Conservation (phyloP, 495 filamentous ascomycete genomes). For the Cladorrhinum samala region DNA sequence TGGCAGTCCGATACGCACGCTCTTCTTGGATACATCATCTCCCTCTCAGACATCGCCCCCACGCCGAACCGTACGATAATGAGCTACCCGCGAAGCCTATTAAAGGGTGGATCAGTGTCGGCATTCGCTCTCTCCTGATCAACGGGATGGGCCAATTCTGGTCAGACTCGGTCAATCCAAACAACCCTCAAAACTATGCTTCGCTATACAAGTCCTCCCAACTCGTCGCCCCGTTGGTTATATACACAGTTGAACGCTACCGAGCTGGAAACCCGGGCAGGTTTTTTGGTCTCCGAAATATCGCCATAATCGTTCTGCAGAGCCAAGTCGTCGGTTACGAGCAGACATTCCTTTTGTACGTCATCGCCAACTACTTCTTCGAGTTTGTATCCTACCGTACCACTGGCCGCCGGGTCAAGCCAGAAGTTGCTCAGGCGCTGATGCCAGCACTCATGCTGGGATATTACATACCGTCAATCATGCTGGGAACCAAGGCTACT, state of each 20-base stretch:
- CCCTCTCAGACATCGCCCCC: background rate
- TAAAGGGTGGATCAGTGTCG: background rate
- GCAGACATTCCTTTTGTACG: no score
- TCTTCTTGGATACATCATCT: constrained; percentile 2
- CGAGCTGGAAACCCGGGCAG: background rate
- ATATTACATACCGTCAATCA: background rate
- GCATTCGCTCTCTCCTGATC: background rate
- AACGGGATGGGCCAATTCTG: background rate
- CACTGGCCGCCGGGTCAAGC: background rate
- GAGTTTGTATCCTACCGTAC: background rate
- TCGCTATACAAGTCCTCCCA: background rate
- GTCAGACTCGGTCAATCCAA: no score
- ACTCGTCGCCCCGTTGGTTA: background rate
- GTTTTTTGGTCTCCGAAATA: background rate
- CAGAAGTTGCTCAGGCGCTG: background rate
- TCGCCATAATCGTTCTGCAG: background rate
- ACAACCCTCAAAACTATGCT: background rate
- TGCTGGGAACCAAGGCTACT: no score
- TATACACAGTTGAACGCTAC: background rate
- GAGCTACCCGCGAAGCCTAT: constrained; percentile 15
- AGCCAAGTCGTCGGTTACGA: background rate
- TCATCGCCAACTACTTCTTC: background rate
- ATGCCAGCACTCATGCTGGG: background rate
- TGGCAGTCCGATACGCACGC: background rate
- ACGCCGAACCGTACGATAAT: constrained; percentile 7